Conservation (phyloP, 1,139 yeast genomes). For the Blastobotrys raffinosifermentans region DNA sequence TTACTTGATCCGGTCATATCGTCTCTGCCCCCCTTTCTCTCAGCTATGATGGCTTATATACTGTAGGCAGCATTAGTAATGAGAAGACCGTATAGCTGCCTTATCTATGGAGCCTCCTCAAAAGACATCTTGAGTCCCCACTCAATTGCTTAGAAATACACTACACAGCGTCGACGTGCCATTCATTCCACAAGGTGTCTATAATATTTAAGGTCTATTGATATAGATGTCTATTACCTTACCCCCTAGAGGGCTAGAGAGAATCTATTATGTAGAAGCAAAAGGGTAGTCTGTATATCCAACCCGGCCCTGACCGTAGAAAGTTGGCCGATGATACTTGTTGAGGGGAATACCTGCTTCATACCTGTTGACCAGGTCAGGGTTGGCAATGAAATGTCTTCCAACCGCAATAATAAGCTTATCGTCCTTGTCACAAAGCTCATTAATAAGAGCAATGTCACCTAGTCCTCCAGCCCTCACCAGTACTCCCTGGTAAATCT, state of each 20-base stretch:
- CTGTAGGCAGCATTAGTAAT: no score
- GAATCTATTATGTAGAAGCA: no score
- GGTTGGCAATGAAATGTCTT: slow-evolving; percentile 44
- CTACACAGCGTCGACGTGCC: no score
- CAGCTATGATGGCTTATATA: no score
- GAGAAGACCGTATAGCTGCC: no score
- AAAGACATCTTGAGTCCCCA: no score
- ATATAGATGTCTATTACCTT: no score
- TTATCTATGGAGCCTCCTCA: slow-evolving; percentile 22
- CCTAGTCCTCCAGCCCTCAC: slow-evolving; percentile 39
- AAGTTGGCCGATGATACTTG: slow-evolving; percentile 32
- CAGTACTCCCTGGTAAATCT: slow-evolving; percentile 37
- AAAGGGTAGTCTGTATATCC: slow-evolving; percentile 34
- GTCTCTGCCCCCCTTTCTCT: no score
- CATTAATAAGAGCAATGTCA: slow-evolving; percentile 23
- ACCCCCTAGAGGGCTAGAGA: no score
- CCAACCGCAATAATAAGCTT: slow-evolving; percentile 43
- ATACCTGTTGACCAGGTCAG: slow-evolving; percentile 42
- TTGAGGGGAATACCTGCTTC: slow-evolving; percentile 31
- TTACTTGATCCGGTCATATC: slow-evolving; percentile 33
- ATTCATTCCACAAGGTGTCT: no score
- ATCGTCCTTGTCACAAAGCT: slow-evolving; percentile 30
- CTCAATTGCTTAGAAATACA: no score
- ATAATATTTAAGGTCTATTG: no score
- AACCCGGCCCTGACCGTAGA: slow-evolving; percentile 30